phyloP scores from a whole-genome alignment of 768 basidiomycete species.

The Paxillus ammoniavirescens region DNA sequence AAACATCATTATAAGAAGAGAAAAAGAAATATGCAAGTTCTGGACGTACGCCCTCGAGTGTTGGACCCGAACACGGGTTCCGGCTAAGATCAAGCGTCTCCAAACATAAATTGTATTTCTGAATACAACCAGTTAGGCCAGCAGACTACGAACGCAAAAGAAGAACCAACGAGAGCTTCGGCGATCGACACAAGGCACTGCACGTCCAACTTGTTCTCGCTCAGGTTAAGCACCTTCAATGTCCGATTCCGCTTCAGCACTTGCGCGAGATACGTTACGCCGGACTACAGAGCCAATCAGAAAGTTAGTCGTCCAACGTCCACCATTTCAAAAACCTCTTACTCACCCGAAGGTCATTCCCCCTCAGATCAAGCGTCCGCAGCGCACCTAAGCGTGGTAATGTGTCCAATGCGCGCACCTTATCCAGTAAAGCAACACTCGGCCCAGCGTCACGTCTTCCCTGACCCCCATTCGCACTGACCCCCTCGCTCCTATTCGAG shows the following conservation, averaged over 20 bases:
- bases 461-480: neutral
- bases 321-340: neutral
- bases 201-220: slow-evolving; percentile 92
- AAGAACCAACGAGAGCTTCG: slow-evolving; percentile 74
- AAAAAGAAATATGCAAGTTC: neutral
- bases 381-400: slow-evolving; percentile 83
- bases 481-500: slow-evolving; percentile 27
- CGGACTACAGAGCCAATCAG: slow-evolving; percentile 40
- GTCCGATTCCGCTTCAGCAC: slow-evolving; percentile 96
- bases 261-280: slow-evolving; percentile 89
- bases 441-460: slow-evolving; percentile 42
- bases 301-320: neutral
- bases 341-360: slow-evolving; percentile 88
- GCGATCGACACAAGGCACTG: slow-evolving; percentile 77
- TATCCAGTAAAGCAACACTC: slow-evolving; percentile 78
- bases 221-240: slow-evolving; percentile 88
- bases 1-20: neutral
- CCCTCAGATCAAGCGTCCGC: slow-evolving; percentile 85
- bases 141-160: neutral
- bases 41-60: slow-evolving; percentile 79
- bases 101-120: slow-evolving; percentile 94
- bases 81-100: slow-evolving; percentile 93
- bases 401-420: slow-evolving; percentile 86
- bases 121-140: neutral
- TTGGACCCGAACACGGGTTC: slow-evolving; percentile 91